Conservation (phyloP, 352 stramenopile species). For the Pythium dissimile region DNA sequence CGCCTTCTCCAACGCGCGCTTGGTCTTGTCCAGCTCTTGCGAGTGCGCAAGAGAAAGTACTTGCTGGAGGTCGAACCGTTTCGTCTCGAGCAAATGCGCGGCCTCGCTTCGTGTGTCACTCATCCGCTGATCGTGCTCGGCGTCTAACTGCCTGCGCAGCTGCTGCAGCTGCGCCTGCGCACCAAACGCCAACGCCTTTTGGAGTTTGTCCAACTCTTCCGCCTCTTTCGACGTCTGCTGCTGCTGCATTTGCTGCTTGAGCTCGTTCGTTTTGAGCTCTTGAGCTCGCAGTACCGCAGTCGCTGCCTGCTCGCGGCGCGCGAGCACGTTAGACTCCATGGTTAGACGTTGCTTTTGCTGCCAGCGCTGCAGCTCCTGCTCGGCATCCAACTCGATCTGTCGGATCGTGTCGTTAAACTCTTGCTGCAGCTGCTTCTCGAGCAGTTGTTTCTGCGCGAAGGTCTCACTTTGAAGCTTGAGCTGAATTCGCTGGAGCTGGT, state of each 20-base stretch:
- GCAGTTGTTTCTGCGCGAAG: constrained; percentile 27
- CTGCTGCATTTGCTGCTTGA: constrained; percentile 41
- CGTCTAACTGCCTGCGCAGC: constrained; percentile 38
- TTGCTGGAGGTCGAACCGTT: constrained; percentile 38
- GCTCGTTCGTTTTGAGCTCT: constrained; percentile 36
- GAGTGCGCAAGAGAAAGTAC: constrained; percentile 34
- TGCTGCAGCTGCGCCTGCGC: constrained; percentile 62
- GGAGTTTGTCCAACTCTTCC: constrained; percentile 51
- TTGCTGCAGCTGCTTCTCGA: constrained; percentile 31
- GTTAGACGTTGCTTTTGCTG: constrained; percentile 41
- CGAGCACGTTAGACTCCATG: constrained; percentile 43
- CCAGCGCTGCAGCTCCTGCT: constrained; percentile 27
- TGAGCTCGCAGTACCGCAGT: constrained; percentile 34
- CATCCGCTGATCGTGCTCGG: constrained; percentile 34
- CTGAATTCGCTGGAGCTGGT: constrained; percentile 37
- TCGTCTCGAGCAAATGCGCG: constrained; percentile 27
- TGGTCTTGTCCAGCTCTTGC: constrained; percentile 34
- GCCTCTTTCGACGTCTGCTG: constrained; percentile 36
- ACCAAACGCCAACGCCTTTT: constrained; percentile 52
- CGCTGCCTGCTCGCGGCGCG: constrained; percentile 35
- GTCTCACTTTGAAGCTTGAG: constrained; percentile 35
- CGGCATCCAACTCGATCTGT: constrained; percentile 32
- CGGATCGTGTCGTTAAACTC: constrained; percentile 31
- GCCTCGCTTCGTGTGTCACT: constrained; percentile 26
- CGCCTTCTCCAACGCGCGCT: constrained; percentile 38